Conservation (phyloP, 169 alveolate species). For the Theileria annulata region DNA sequence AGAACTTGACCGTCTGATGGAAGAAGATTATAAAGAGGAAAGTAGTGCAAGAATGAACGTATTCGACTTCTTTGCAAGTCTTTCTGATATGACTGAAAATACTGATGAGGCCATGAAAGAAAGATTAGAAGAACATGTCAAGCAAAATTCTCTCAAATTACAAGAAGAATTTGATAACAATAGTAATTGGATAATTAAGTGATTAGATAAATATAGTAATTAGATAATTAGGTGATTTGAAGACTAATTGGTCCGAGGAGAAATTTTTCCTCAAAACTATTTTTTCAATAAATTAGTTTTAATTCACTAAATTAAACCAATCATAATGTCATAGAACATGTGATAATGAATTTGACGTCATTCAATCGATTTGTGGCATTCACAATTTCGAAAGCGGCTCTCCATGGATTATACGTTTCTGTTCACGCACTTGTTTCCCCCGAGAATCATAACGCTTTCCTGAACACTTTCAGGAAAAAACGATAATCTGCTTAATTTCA, state of each 20-base stretch:
- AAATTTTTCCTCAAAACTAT: no score
- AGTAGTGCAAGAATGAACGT: neutral
- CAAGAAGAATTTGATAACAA: neutral
- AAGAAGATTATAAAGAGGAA: neutral
- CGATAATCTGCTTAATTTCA: neutral
- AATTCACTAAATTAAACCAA: neutral
- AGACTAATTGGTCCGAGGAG: no score
- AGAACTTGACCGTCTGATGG: neutral
- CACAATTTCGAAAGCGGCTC: constrained; percentile 44
- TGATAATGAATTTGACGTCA: constrained; percentile 26
- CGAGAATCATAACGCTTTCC: constrained; percentile 7
- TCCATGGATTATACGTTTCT: constrained; percentile 38
- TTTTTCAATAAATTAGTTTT: no score
- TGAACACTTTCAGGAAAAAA: constrained; percentile 5
- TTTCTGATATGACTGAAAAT: constrained; percentile 19
- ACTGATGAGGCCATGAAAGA: neutral
- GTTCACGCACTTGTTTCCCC: constrained; percentile 47
- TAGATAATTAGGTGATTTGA: no score
- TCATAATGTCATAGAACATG: neutral
- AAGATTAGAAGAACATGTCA: neutral
- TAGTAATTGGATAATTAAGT: no score
- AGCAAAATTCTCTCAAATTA: neutral
- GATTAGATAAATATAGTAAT: no score
- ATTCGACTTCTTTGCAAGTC: constrained; percentile 34
- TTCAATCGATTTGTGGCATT: constrained; percentile 58